Percentiles rank a stretch among this genome's conserved stretches.
phyloP scores from a whole-genome alignment of 495 filamentous ascomycete genomes.

The Aspergillus nidulans region DNA sequence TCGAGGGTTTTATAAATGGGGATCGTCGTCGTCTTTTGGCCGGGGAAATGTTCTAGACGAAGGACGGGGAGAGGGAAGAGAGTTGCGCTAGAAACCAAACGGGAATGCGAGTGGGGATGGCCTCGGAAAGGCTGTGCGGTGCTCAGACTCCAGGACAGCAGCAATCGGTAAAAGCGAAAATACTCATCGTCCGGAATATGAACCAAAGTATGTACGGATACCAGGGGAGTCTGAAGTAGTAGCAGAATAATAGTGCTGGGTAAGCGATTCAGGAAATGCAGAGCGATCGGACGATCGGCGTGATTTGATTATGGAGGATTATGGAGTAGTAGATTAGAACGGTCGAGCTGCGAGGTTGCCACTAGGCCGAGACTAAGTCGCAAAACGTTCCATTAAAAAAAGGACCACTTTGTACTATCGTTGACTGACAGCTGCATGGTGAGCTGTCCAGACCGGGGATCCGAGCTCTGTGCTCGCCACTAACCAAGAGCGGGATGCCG shows the following conservation, averaged over 20 bases:
- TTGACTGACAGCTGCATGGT: not conserved
- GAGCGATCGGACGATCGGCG: not conserved
- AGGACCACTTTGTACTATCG: too few relatives aligned
- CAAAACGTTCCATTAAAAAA: conserved; percentile 2
- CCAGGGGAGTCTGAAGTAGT: not conserved
- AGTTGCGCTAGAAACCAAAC: not conserved
- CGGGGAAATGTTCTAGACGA: conserved; percentile 4
- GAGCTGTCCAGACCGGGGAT: not conserved
- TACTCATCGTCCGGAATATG: not conserved
- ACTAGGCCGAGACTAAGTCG: not conserved
- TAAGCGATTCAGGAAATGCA: not conserved
- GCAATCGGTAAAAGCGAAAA: not conserved
- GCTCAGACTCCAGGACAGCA: not conserved
- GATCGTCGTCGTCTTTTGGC: not conserved
- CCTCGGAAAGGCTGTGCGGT: not conserved
- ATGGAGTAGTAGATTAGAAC: not conserved
- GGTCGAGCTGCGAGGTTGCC: not conserved
- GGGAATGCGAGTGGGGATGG: conserved; percentile 1
- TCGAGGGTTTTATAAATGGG: conserved; percentile 1
- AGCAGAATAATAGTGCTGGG: not conserved
- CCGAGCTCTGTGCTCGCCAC: not conserved
- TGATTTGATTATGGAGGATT: not conserved
- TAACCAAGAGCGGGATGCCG: not conserved
- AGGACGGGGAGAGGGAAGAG: not conserved
- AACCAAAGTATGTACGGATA: not conserved